Evolutionary conservation across 257 asterid species (phyloP).

Genomic region (Solanum bulbocastanum): DNA sequence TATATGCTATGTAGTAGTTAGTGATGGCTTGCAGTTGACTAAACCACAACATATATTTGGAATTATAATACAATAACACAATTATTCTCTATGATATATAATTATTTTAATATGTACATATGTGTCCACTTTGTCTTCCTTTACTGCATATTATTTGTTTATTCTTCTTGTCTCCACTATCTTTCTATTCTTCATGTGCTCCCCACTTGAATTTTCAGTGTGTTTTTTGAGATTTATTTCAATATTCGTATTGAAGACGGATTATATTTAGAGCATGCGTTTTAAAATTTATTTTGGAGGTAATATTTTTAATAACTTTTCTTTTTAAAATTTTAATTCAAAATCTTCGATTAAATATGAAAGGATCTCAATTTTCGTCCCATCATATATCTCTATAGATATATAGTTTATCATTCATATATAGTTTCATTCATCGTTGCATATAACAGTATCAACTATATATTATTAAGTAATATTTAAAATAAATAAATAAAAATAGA

Average conservation of each 20-base stretch:
- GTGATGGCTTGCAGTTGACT: slow-evolving; percentile 25
- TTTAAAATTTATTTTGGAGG: background rate
- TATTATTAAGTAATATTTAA: no score
- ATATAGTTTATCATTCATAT: background rate
- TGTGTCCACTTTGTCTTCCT: slow-evolving; percentile 20
- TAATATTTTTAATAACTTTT: background rate
- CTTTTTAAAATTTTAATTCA: background rate
- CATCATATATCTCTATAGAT: no score
- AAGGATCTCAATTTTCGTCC: background rate
- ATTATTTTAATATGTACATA: background rate
- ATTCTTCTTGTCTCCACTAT: slow-evolving; percentile 30
- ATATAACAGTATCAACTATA: background rate
- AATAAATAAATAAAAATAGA: no score
- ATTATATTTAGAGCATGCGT: background rate
- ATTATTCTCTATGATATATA: slow-evolving; percentile 8
- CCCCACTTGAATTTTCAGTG: background rate
- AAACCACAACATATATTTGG: slow-evolving; percentile 12
- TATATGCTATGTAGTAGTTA: background rate
- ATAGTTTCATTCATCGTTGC: background rate
- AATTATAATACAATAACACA: slow-evolving; percentile 4
- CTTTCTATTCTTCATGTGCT: background rate
- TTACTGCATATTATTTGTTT: slow-evolving; percentile 24
- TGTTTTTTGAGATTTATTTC: background rate
- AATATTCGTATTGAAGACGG: rapidly evolving
- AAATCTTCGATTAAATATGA: background rate